Conservation (phyloP, 1,284 basidiomycete genomes). For the Trichosporon faecale region DNA sequence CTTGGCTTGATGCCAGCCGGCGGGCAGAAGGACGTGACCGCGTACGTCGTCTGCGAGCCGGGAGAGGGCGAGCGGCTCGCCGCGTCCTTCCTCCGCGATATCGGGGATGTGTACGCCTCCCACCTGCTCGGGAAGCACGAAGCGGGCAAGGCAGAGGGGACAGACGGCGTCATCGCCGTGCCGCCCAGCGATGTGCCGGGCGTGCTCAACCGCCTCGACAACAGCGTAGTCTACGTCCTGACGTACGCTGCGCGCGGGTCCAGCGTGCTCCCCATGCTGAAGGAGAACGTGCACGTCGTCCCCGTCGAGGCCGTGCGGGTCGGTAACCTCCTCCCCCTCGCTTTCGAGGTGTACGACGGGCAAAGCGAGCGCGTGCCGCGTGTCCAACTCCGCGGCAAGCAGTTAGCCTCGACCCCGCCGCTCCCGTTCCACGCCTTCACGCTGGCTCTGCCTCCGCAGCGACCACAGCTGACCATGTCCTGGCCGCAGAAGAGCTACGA, state of each 20-base stretch:
- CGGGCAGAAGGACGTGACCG: conserved; percentile 38
- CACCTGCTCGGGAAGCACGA: conserved; percentile 17
- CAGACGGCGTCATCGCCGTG: not conserved
- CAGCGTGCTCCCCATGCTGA: conserved; percentile 6
- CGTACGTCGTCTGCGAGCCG: conserved; percentile 29
- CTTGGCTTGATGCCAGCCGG: conserved; percentile 42
- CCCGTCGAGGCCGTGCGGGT: conserved; percentile 13
- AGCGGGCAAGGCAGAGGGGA: not conserved
- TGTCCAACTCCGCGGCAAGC: conserved; percentile 27
- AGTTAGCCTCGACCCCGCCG: conserved; percentile 19
- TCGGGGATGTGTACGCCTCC: conserved; percentile 25
- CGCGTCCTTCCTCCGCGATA: conserved; percentile 22
- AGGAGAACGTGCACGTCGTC: conserved; percentile 9
- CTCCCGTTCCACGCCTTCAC: conserved; percentile 38
- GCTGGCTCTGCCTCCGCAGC: conserved; percentile 27
- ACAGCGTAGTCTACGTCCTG: conserved; percentile 21
- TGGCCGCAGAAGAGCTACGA: conserved; percentile 45
- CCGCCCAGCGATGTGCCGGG: conserved; percentile 8
- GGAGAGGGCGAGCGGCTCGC: conserved; percentile 19
- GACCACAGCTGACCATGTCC: conserved; percentile 34
- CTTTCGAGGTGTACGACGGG: conserved; percentile 39
- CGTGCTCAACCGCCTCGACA: not conserved
- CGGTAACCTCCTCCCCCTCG: conserved; percentile 26
- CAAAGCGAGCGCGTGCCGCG: conserved; percentile 26
- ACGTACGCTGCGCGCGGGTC: conserved; percentile 5